phyloP scores from a whole-genome alignment of 768 basidiomycete genomes.

The Russula sp. region DNA sequence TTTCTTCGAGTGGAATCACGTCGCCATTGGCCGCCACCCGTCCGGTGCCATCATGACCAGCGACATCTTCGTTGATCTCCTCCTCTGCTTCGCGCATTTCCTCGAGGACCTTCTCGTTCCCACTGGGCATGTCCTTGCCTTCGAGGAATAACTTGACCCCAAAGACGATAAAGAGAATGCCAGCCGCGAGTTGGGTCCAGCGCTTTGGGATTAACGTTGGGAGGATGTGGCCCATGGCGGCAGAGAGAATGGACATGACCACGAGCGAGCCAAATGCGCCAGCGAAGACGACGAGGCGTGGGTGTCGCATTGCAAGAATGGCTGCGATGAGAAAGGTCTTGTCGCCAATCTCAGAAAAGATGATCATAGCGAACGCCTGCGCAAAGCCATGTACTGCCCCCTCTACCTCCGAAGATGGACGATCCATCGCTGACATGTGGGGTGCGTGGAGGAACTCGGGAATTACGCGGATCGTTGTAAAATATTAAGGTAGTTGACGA shows the following conservation, averaged over 20 bases:
- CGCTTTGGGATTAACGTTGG: slow-evolving; percentile 72
- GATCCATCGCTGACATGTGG: slow-evolving; percentile 9
- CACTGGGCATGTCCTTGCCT: slow-evolving; percentile 70
- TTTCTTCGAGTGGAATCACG: slow-evolving; percentile 59
- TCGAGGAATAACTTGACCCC: slow-evolving; percentile 88
- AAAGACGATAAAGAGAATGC: slow-evolving; percentile 83
- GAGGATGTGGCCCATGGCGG: slow-evolving; percentile 87
- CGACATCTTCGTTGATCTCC: slow-evolving; percentile 83
- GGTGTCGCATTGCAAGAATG: slow-evolving; percentile 89
- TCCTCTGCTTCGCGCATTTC: slow-evolving; percentile 97
- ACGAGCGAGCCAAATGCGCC: slow-evolving; percentile 86
- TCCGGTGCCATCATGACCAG: slow-evolving; percentile 41
- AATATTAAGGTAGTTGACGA: neutral
- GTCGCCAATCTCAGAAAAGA: slow-evolving; percentile 92
- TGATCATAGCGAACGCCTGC: slow-evolving; percentile 86
- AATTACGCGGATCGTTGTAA: neutral
- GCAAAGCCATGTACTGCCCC: slow-evolving; percentile 48
- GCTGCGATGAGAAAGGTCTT: slow-evolving; percentile 89
- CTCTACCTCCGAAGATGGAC: slow-evolving; percentile 23
- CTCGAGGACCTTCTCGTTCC: slow-evolving; percentile 78
- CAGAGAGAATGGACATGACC: slow-evolving; percentile 91
- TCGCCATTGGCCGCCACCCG: slow-evolving; percentile 31
- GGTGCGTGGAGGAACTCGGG: neutral
- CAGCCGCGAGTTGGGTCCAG: slow-evolving; percentile 52
- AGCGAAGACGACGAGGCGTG: slow-evolving; percentile 75